Evolutionary conservation across 2,329 filamentous ascomycete species (phyloP), one percentile per base, ranked within the genome.

Genomic region (Mycosphaerella arachidis): DNA sequence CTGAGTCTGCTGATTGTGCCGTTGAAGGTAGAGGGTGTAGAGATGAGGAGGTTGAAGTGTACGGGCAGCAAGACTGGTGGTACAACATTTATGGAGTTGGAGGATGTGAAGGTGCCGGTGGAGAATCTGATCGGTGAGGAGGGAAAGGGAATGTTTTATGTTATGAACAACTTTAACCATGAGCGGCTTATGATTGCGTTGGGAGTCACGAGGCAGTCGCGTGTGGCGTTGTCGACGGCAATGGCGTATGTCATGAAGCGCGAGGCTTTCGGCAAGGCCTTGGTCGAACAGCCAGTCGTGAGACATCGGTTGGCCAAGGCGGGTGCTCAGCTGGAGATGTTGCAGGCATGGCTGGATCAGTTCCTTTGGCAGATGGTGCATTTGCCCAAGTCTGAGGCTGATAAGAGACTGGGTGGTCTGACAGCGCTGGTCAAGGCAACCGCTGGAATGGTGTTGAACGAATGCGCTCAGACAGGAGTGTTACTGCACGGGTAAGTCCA

Each of bases 381-480:
- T 62, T 70, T 91, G 70, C 73, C 74, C 6, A 83, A 84, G 67
- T 77, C 78, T 33, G 78, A 81, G 24, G 84, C 83, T 12, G 84
- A 86, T 66, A 74, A 77, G 3, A 80, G 88, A 67, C 77, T 91
- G 1, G 88, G 88, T 1, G 88, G 88, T 0, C 74, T 90, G 68
- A 90, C 87, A 2, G 88, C 87, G 2, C 74, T 90, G 73, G 82
- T 83, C n/a, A 91, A 92, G 74, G 88, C 88, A 0, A 86, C 89
- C 68, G 81, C 84, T 0, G 89, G 85, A 1, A 86, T 88, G 66
- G 86, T 91, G 16, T 67, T 91, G 51, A 86, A 88, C 62, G 86
- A 88, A 70, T 89, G 86, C 69, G 86, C 87, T 2, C 82, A 86
- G 66, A 84, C 81, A 54, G 86, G 87, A 1, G 82, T 90, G 53